Conservation (phyloP, 352 stramenopile genomes). For the Aphanomyces stellatus region DNA sequence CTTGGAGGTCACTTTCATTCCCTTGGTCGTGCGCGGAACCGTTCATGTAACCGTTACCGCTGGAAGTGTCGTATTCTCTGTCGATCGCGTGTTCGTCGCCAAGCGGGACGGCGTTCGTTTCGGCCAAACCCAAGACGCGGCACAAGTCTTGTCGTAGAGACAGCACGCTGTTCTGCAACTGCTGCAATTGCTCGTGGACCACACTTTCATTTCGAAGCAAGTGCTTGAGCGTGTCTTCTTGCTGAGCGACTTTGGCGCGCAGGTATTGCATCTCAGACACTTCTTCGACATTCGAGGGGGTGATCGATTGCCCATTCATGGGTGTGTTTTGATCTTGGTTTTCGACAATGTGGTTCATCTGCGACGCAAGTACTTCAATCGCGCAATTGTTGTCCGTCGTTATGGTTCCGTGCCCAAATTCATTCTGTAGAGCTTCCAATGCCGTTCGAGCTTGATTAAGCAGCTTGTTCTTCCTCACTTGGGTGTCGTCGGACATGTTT, state of each 20-base stretch:
- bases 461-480: conserved; percentile 1
- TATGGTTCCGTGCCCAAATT: neutral
- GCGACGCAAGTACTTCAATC: conserved; percentile 12
- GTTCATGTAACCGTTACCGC: neutral
- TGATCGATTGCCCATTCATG: conserved; percentile 9
- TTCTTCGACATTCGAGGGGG: neutral
- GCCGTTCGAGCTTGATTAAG: conserved; percentile 1
- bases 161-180: conserved; percentile 10
- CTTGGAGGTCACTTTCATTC: conserved; percentile 5
- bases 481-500: neutral
- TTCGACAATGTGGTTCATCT: conserved; percentile 18
- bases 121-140: conserved; percentile 9
- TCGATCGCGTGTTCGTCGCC: neutral
- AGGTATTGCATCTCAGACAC: conserved; percentile 15
- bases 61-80: neutral
- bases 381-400: neutral
- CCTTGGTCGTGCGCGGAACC: neutral
- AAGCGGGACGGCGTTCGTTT: neutral
- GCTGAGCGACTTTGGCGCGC: conserved; percentile 18
- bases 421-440: neutral
- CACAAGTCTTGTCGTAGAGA: conserved; percentile 16
- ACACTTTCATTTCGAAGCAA: conserved; percentile 16
- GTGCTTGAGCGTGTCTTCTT: conserved; percentile 21
- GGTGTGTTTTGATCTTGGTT: conserved; percentile 12
- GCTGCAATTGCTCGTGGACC: conserved; percentile 17